Evolutionary conservation across 192 early-diverging fungal genomes (phyloP).

Genomic region (Backusella morwellensis): DNA sequence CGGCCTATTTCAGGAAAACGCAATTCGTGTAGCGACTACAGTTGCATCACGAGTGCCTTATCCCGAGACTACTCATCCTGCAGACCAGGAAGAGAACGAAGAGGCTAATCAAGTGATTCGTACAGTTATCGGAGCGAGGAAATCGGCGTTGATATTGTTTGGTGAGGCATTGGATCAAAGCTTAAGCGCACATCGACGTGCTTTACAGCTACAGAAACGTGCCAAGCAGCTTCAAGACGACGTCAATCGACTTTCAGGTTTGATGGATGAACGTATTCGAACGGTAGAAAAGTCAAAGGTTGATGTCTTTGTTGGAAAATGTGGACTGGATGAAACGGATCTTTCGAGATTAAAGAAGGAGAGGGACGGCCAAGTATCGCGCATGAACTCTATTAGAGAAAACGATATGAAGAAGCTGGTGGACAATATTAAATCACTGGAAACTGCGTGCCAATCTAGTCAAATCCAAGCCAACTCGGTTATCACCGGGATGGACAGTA

Average conservation of each 20-base stretch:
- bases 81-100: slow-evolving; percentile 23
- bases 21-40: slow-evolving; percentile 19
- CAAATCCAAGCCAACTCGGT: neutral
- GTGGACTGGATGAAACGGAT: slow-evolving; percentile 24
- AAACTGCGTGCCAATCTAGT: slow-evolving; percentile 11
- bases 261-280: slow-evolving; percentile 24
- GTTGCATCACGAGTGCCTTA: slow-evolving; percentile 28
- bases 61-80: slow-evolving; percentile 11
- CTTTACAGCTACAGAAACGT: slow-evolving; percentile 24
- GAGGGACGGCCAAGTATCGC: slow-evolving; percentile 13
- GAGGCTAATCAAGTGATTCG: slow-evolving; percentile 29
- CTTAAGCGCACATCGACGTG: slow-evolving; percentile 19
- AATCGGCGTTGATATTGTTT: slow-evolving; percentile 22
- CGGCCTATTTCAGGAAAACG: slow-evolving; percentile 22
- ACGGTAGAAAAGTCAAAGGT: neutral
- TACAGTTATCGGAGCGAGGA: slow-evolving; percentile 14
- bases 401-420: slow-evolving; percentile 21
- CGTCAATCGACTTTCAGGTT: slow-evolving; percentile 9
- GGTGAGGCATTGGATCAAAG: slow-evolving; percentile 31
- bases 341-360: slow-evolving; percentile 22
- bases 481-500: neutral
- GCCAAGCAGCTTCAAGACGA: slow-evolving; percentile 25
- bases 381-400: slow-evolving; percentile 7
- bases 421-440: slow-evolving; percentile 6
- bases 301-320: slow-evolving; percentile 19